Evolutionary conservation across 169 alveolate species (phyloP).

Genomic region (Plasmodium fragile): DNA sequence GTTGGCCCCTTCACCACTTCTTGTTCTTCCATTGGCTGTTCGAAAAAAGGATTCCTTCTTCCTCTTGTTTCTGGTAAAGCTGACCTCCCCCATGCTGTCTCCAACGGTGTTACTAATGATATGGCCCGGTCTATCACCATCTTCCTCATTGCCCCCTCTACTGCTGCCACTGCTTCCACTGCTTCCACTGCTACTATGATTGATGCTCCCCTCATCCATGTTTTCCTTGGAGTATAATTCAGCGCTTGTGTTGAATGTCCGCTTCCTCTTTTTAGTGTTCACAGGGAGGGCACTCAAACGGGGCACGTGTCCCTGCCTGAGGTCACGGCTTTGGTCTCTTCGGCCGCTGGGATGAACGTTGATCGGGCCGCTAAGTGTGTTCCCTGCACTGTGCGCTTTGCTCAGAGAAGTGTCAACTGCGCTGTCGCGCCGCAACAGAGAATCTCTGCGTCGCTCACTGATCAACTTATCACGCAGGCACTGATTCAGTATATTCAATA

Average conservation of each 20-base stretch:
- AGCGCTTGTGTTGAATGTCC: not conserved
- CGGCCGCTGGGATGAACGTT: not conserved
- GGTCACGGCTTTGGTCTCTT: not conserved
- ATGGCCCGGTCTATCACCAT: not conserved
- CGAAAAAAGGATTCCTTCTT: not conserved
- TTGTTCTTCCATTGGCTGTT: not conserved
- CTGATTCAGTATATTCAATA: not conserved
- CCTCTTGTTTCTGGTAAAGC: not conserved
- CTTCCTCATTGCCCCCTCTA: not conserved
- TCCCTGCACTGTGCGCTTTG: not conserved
- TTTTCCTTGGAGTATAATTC: not conserved
- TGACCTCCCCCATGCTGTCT: not conserved
- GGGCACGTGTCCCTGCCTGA: not conserved
- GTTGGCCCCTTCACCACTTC: not conserved
- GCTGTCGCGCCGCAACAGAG: not conserved
- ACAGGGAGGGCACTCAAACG: not conserved
- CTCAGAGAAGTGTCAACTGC: not conserved
- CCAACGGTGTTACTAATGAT: not conserved
- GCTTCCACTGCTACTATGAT: not conserved
- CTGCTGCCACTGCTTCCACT: not conserved
- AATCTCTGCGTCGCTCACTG: not conserved
- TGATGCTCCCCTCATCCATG: not conserved
- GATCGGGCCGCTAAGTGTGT: not conserved
- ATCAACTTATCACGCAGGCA: constrained; percentile 12
- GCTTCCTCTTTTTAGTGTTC: not conserved